Evolutionary conservation across 169 alveolate genomes (phyloP), one percentile per base, ranked within the genome.

Genomic region (Cryptosporidium felis): DNA sequence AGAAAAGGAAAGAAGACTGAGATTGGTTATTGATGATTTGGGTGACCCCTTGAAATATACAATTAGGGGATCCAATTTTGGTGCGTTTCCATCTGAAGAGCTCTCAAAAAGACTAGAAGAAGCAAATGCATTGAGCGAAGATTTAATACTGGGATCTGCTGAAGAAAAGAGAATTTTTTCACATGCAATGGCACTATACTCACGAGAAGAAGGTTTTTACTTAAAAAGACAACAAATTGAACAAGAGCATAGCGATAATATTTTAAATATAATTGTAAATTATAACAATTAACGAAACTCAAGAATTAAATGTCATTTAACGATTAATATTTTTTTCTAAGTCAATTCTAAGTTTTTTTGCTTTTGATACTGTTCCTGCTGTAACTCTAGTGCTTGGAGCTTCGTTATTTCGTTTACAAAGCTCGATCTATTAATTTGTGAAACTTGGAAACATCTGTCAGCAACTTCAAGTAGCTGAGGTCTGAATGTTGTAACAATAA

Each of bases 401-500:
- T 58, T 74, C 6, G 65, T 38, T 53, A 74, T 34, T 53, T 74
- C 85, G 0, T 23, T 36, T 10, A 81, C 82, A 32, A 38, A 61
- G 38, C 90, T 81, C 9, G 80, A 58, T 36, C 90, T 81, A 46
- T 81, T 46, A 21, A 34, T 65, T 18, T 65, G 66, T n/a, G 80
- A 81, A 3, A 81, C 90, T 12, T 63, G 85, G 36, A 65, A 81
- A 28, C 44, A 51, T 16, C 46, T 56, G 30, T 81, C 79, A 5
- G 90, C 82, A 38, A 63, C 36, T 18, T 60, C 62, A 46, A 66
- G 56, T 2, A 81, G 28, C 47, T 62, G 85, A 14, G 90, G 61
- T 3, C 90, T 66, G 60, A 81, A 81, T 18, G 90, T 81, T 6
- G 85, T 74, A 4, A 74, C 67, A 51, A 74, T 74, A 23, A 74